Evolutionary conservation across 2,329 filamentous ascomycete species (phyloP), one percentile per base, ranked within the genome.

Genomic region (Phyllosticta citrichinensis): DNA sequence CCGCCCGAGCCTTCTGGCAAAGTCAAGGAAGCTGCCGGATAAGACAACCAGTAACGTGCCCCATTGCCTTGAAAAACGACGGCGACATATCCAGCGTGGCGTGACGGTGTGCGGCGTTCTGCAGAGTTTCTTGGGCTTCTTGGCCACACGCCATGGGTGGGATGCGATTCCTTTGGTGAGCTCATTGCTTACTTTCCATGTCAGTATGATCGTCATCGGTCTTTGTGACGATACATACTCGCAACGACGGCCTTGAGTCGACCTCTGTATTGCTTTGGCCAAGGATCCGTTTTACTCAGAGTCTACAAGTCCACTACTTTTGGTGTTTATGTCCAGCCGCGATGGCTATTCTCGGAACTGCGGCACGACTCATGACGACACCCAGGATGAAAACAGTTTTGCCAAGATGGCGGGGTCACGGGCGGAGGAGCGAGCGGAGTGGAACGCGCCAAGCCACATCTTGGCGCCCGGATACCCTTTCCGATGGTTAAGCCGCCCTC

Each of bases 21-120:
- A 78, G 83, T 95, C 56, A 94, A 93, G 79, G 90, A 96, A 74
- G 89, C 84, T 54, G 91, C 82, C 17, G 80, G 80, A n/a, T 76
- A 54, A 60, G 58, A 56, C 40, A 12, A 20, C 52, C 22, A 53
- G 24, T 51, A 55, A 14, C 57, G 52, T 50, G 33, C 10, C 47
- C 19, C 52, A n/a, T 50, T 55, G 22, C 50, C 33, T 30, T 50
- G 14, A 57, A 40, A 59, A 6, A 24, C 57, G 57, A 59, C 33
- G 22, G 14, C 51, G 53, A 35, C 51, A 54, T 52, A 54, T 54
- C n/a, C 52, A 56, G 14, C 40, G 52, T 60, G 58, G 58, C 58
- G 58, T 60, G 58, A 60, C 58, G 58, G 24, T 51, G 51, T 40
- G 55, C 53, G 58, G 58, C 58, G 58, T 52, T 52, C 58, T 60